Percentiles rank a stretch among this genome's conserved stretches.
Conservation (phyloP, 2,329 filamentous ascomycete genomes). For the Whalleya microplaca region DNA sequence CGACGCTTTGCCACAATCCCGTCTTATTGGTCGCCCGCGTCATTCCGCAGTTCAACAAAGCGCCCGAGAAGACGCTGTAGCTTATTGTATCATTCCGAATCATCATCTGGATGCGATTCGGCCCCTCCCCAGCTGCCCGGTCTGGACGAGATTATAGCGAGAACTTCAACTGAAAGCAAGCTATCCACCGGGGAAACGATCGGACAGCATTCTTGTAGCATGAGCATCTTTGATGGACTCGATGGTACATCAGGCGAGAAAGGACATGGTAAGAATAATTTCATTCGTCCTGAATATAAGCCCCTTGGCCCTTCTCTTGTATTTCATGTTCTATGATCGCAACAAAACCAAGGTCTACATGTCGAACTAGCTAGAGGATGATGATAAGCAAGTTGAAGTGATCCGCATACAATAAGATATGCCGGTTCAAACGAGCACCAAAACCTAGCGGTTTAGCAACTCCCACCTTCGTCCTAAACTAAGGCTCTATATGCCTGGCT, state of each 20-base stretch:
- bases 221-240: slow-evolving; percentile 18
- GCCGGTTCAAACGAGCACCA: neutral
- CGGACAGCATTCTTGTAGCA: slow-evolving; percentile 6
- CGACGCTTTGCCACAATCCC: slow-evolving; percentile 10
- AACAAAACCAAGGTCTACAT: too few species aligned
- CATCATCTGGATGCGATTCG: slow-evolving; percentile 5
- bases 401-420: neutral
- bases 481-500: neutral
- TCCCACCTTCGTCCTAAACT: too few species aligned
- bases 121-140: slow-evolving; percentile 23
- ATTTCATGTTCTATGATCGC: neutral
- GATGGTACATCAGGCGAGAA: slow-evolving; percentile 1
- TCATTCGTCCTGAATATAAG: neutral
- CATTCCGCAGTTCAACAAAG: neutral
- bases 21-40: slow-evolving; percentile 2
- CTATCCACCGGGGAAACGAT: neutral
- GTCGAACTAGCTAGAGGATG: too few species aligned
- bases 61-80: slow-evolving; percentile 17
- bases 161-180: neutral
- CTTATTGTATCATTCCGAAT: slow-evolving; percentile 17
- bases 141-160: slow-evolving; percentile 21
- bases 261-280: slow-evolving; percentile 12
- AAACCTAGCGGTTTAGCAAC: neutral
- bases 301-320: neutral
- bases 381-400: neutral